Evolutionary conservation across 148 eudicot genomes (phyloP), one percentile per base, ranked within the genome.

Genomic region (Arctostaphylos glauca): DNA sequence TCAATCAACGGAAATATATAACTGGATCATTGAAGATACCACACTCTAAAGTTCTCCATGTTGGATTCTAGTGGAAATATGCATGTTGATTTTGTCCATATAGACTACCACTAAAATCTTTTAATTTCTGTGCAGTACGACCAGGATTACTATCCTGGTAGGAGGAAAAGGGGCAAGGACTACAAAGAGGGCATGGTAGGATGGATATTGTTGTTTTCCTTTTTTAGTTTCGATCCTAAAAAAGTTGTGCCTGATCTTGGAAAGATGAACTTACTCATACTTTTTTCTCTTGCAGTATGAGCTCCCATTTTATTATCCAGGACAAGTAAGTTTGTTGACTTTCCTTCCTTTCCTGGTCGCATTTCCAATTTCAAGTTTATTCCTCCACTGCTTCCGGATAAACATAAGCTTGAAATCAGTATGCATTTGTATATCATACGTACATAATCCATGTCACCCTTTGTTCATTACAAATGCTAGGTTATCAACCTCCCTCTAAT

Each of bases 101-200:
- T 48, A 52, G 58, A 47, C 73, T 72, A 50, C 81, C 76, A 77
- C 72, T 81, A 2, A 81, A 70, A 38, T 85, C 19, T 66, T 62
- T 48, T 70, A 2, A 83, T 84, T 72, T 56, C 15, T 73, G 9
- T 87, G 68, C 97, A 97, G 99, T 76, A 90, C 84, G 99, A 97
- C 85, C 99, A 97, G 85, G 99, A 97, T 86, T 92, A 93, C 86
- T 89, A 92, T 85, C 98, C 99, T 76, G 99, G 99, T 68, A 91
- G 99, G 90, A 90, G 99, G 88, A 97, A 97, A 87, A 88, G 99
- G 86, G 99, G 99, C 85, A 93, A 93, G 88, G 99, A 97, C 85
- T 97, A 94, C 66, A 49, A 88, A 83, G 96, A 97, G 83, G 99
- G 95, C 88, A 97, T 97, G 99, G 99, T 97, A 88, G n/a, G 89